A percentile compares a stretch with the other conserved stretches of the same genome.
Evolutionary conservation across 2,329 filamentous ascomycete species (phyloP).

Genomic region (Venturia asperata): DNA sequence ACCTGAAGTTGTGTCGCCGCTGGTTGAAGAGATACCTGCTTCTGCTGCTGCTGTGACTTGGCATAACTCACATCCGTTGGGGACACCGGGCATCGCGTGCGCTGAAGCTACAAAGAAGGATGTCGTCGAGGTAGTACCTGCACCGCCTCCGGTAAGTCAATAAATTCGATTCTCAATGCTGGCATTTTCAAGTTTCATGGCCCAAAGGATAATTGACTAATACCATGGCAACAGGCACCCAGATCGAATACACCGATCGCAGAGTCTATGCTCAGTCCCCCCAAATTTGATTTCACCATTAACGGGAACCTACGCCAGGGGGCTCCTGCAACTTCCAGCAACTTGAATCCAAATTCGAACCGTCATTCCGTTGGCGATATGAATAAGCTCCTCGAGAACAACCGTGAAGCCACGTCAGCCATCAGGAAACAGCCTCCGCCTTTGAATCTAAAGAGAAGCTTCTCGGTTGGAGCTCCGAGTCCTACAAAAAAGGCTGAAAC

Average conservation of each 20-base stretch:
- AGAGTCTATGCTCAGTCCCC: background rate
- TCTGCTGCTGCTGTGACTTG: background rate
- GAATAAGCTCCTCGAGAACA: background rate
- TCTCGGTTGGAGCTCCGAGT: slow-evolving; percentile 7
- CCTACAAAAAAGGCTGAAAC: slow-evolving; percentile 12
- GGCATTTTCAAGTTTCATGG: background rate
- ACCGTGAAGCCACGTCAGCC: background rate
- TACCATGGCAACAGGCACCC: background rate
- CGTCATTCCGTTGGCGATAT: slow-evolving; percentile 11
- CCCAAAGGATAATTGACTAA: background rate
- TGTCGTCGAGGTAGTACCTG: background rate
- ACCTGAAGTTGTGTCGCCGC: background rate
- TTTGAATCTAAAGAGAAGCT: background rate
- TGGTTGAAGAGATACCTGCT: background rate
- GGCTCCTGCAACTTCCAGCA: background rate
- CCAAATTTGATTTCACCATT: background rate
- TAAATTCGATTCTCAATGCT: background rate
- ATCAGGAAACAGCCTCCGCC: background rate
- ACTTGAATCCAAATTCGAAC: background rate
- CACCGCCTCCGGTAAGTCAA: background rate
- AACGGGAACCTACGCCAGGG: background rate
- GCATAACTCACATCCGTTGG: background rate
- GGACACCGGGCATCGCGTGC: background rate
- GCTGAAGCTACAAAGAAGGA: background rate
- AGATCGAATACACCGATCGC: slow-evolving; percentile 11